Evolutionary conservation across 1,139 yeast genomes (phyloP).

Genomic region (Blastobotrys petasosporus): DNA sequence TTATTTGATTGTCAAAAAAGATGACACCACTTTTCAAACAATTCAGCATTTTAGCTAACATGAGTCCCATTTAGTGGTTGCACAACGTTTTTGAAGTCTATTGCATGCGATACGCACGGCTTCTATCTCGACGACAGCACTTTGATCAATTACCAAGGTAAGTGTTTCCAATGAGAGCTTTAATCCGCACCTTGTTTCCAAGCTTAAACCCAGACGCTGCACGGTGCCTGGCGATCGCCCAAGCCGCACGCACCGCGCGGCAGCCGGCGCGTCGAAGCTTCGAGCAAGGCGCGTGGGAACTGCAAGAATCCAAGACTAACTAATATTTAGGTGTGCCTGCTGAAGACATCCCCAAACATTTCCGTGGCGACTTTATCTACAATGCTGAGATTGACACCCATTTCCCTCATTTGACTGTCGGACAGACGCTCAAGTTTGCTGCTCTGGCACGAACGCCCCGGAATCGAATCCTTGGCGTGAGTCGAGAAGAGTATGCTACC

Average conservation of each 20-base stretch:
- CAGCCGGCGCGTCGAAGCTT: too few relatives aligned
- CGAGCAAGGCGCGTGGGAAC: not conserved
- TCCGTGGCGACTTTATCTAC: constrained; percentile 66
- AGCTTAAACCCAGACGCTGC: too few relatives aligned
- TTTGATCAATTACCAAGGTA: constrained; percentile 30
- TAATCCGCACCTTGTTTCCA: too few relatives aligned
- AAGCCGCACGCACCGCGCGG: too few relatives aligned
- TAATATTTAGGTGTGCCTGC: constrained; percentile 23
- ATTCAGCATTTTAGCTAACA: constrained; percentile 1
- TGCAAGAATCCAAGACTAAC: not conserved
- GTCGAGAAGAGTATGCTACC: constrained; percentile 53
- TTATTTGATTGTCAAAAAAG: not conserved
- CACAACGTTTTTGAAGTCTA: constrained; percentile 66
- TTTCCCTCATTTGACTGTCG: constrained; percentile 68
- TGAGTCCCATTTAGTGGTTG: constrained; percentile 54
- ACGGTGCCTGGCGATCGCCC: too few relatives aligned
- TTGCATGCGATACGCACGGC: constrained; percentile 68
- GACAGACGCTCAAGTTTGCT: constrained; percentile 62
- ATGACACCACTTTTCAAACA: not conserved
- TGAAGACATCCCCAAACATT: constrained; percentile 45
- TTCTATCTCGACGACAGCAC: constrained; percentile 53
- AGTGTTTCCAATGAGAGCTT: too few relatives aligned
- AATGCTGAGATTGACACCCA: constrained; percentile 68
- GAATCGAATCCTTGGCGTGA: constrained; percentile 55
- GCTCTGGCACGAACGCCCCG: constrained; percentile 60